Evolutionary conservation across 169 alveolate genomes (phyloP).

Genomic region (Pseudocohnilembus persalinus): DNA sequence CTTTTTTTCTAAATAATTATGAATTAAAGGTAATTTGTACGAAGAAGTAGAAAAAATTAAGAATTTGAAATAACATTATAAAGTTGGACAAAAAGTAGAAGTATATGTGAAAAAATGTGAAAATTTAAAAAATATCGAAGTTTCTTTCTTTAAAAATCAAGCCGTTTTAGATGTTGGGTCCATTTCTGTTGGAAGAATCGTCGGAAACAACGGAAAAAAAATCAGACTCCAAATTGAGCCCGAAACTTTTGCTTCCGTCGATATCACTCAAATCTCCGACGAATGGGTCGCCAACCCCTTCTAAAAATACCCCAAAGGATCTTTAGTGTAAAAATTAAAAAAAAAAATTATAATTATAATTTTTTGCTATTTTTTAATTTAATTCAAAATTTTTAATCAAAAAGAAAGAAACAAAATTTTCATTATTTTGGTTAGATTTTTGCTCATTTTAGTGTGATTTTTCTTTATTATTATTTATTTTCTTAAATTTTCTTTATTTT

Average conservation of each 20-base stretch:
- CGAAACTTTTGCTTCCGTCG: conserved; percentile 59
- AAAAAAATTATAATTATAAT: no score
- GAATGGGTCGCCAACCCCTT: conserved; percentile 30
- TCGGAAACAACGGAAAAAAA: conserved; percentile 60
- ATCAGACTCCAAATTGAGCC: conserved; percentile 57
- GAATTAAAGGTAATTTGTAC: background rate
- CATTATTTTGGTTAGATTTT: no score
- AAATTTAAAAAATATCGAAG: conserved; percentile 28
- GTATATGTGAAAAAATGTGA: background rate
- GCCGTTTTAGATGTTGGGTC: conserved; percentile 44
- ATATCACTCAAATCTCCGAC: conserved; percentile 69
- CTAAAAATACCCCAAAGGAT: background rate
- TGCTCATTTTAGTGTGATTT: background rate
- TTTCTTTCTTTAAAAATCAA: conserved; percentile 16
- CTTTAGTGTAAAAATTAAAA: conserved; percentile 16
- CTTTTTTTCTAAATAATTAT: no score
- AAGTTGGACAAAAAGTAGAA: background rate
- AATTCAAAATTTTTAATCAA: no score
- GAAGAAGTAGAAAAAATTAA: background rate
- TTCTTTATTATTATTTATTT: background rate
- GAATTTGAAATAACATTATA: background rate
- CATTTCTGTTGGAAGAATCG: conserved; percentile 48
- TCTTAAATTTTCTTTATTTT: background rate
- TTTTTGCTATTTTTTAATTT: no score
- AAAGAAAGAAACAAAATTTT: no score